phyloP scores from a whole-genome alignment of 2,329 filamentous ascomycete species.

The Ascomycota sp. region DNA sequence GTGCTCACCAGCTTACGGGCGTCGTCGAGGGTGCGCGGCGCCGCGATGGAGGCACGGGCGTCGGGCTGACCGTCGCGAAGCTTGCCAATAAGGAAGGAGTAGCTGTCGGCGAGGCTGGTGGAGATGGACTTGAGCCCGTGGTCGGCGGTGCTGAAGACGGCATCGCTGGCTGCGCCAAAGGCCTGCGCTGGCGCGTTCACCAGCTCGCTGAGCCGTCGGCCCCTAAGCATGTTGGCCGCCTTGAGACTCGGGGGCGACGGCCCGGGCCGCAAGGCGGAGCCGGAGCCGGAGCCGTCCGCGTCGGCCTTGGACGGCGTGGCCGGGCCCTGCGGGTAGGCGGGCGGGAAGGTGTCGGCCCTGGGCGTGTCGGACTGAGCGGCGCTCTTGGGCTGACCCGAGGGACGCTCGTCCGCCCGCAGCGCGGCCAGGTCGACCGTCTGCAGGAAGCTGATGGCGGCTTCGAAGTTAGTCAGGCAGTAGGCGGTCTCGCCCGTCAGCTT shows the following conservation, averaged over 20 bases:
- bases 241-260: neutral
- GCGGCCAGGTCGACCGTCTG: slow-evolving; percentile 90
- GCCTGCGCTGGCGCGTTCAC: slow-evolving; percentile 70
- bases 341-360: slow-evolving; percentile 33
- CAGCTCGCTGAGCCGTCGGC: slow-evolving; percentile 59
- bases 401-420: slow-evolving; percentile 58
- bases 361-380: slow-evolving; percentile 25
- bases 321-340: slow-evolving; percentile 24
- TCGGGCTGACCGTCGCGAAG: slow-evolving; percentile 48
- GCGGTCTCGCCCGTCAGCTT: slow-evolving; percentile 87
- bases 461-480: slow-evolving; percentile 89
- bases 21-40: slow-evolving; percentile 85
- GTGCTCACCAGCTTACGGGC: slow-evolving; percentile 74
- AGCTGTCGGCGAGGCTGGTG: slow-evolving; percentile 74
- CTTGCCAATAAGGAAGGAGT: slow-evolving; percentile 80
- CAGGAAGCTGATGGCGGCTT: slow-evolving; percentile 83
- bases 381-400: slow-evolving; percentile 43
- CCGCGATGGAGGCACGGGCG: slow-evolving; percentile 23
- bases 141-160: slow-evolving; percentile 72
- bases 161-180: slow-evolving; percentile 65
- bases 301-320: neutral
- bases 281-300: neutral
- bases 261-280: neutral
- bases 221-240: too few relatives aligned
- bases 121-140: slow-evolving; percentile 85